Base-by-base conservation (phyloP, 108 stramenopile genomes). In the Aureococcus anophagefferens region DNA sequence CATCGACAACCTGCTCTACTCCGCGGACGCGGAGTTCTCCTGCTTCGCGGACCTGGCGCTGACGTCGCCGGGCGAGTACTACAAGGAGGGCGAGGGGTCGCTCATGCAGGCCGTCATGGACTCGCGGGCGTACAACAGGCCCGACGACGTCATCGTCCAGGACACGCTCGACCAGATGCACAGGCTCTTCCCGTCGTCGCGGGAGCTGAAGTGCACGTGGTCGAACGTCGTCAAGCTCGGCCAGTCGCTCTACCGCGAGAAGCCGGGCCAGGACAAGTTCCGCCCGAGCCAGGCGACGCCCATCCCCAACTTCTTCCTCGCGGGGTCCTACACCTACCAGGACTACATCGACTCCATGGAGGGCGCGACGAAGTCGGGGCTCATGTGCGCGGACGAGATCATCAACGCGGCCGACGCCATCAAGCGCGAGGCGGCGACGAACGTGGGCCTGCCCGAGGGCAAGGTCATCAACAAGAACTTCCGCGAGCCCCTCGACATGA, bases 331-430 rank as follows among this genome's bases (percentile, higher is more conserved):
- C 80, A 96, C 96, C 0, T 96, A 92, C 81, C 94, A 95, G 74
- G 96, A 96, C 82, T 96, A 96, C 78, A 75, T 95, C 69, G 94
- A 95, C 80, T 94, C 94, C 35, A 96, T 96, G 96, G 96, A 96
- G 74, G 94, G 96, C 46, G 96, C 96, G 7, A 96, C 96, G 17
- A 84, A 91, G 72, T 90, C 89, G 34, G 94, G 93, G 33, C 81
- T 96, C 59, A 88, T 95, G 89, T 90, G 90, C 62, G 96, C 96
- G 0, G 94, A 96, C 83, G 92, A 92, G 44, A 90, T 96, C 68
- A 89, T 96, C 67, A 89, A 88, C 46, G 74, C 91, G 68, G 91
- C 91, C 1, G 91, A 94, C 81, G 88, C 87, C 46, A 84, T 88
- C 36, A 78, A 73, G 33, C 90, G 88, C 28, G 72, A 89, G 64